A percentile compares a stretch with the other conserved stretches of the same genome.
phyloP scores from a whole-genome alignment of 176 grass and related monocot genomes.

The Puya raimondii region DNA sequence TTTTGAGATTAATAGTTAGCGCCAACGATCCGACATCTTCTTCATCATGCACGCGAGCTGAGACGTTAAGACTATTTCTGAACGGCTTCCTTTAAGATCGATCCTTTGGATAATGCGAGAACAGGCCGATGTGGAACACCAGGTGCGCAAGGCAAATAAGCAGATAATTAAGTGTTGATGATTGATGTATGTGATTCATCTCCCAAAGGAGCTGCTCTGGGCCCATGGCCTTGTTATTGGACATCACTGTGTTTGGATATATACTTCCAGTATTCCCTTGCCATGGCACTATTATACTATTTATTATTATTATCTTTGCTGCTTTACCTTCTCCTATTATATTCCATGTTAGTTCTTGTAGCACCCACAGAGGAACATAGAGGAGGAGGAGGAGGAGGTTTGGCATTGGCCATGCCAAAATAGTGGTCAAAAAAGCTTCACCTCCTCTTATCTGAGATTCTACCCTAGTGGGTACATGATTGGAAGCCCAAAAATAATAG shows the following conservation, averaged over 20 bases:
- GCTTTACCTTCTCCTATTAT: not conserved
- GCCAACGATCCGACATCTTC: too few species aligned
- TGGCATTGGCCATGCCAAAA: constrained; percentile 6
- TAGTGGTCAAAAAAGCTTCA: constrained; percentile 32
- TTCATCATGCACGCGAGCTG: too few species aligned
- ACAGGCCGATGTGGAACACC: not conserved
- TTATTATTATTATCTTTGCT: not conserved
- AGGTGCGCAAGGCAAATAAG: not conserved
- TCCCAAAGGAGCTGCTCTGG: not conserved
- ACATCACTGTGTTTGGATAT: constrained; percentile 1
- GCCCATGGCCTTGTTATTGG: not conserved
- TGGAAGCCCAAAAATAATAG: not conserved
- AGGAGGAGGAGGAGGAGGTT: not conserved
- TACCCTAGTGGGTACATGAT: constrained; percentile 35
- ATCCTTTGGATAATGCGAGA: not conserved
- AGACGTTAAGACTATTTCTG: too few species aligned
- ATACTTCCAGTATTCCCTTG: not conserved
- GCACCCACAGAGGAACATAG: constrained; percentile 1
- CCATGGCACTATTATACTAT: not conserved
- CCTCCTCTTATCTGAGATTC: constrained; percentile 25
- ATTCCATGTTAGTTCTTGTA: not conserved
- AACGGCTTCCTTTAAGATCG: too few species aligned
- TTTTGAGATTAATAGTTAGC: too few species aligned
- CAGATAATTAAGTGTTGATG: not conserved
- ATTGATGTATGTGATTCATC: not conserved